These are phyloP conservation scores for Leishmania aethiopica DNA, from an alignment of 208 protist genomes.

Conservation along the genomic window DNA sequence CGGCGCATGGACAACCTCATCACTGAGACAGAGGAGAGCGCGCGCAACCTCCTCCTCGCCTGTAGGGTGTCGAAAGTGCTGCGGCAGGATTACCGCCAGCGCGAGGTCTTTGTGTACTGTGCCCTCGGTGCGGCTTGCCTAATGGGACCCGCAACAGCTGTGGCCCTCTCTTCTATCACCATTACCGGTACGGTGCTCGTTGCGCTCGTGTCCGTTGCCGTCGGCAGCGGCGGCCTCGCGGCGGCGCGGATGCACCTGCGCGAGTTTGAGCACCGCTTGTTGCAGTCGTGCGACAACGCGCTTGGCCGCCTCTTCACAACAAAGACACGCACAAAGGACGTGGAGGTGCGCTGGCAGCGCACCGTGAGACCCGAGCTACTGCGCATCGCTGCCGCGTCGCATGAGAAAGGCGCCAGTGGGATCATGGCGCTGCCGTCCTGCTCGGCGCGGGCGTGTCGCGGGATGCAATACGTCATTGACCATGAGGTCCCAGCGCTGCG, in stretches of 20 bases:
- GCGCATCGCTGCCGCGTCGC: slow-evolving; percentile 20
- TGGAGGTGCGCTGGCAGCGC: slow-evolving; percentile 60
- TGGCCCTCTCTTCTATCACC: slow-evolving; percentile 27
- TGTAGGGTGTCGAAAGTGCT: slow-evolving; percentile 49
- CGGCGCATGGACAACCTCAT: slow-evolving; percentile 81
- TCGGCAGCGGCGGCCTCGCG: slow-evolving; percentile 19
- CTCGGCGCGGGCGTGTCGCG: slow-evolving; percentile 34
- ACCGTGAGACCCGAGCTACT: slow-evolving; percentile 60
- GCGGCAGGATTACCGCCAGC: slow-evolving; percentile 43
- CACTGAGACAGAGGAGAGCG: slow-evolving; percentile 71
- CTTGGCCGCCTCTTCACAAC: slow-evolving; percentile 48
- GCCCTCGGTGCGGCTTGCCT: slow-evolving; percentile 19
- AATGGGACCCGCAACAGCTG: slow-evolving; percentile 16
- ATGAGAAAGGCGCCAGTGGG: slow-evolving; percentile 23
- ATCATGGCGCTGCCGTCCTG: slow-evolving; percentile 47
- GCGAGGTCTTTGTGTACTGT: slow-evolving; percentile 27
- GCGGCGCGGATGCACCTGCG: slow-evolving; percentile 20
- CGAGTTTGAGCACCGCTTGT: slow-evolving; percentile 31
- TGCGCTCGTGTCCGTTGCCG: slow-evolving; percentile 16
- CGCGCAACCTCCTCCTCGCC: slow-evolving; percentile 55
- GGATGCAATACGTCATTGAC: slow-evolving; percentile 36
- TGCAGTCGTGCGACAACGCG: slow-evolving; percentile 39
- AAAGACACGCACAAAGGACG: slow-evolving; percentile 47
- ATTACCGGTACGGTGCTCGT: slow-evolving; percentile 27
- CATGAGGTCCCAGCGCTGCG: slow-evolving; percentile 56